Base-by-base conservation (phyloP, 179 eudicot species). In the Spinacia oleracea region DNA sequence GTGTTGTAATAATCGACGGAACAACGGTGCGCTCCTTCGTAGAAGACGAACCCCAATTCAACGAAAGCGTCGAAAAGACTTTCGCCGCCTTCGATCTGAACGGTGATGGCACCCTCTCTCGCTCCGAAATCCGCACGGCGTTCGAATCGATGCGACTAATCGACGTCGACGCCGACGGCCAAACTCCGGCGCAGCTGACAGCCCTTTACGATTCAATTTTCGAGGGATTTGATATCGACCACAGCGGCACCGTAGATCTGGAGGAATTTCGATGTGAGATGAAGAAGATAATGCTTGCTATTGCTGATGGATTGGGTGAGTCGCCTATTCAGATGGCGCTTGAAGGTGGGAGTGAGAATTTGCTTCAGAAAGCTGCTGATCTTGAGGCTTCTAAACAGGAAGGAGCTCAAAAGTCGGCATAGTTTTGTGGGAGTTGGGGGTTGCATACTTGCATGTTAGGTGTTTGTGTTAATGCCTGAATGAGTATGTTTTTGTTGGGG, bases 1-100 rank as follows among this genome's bases (percentile, higher is more conserved):
- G 93, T 51, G 90, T 92, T 7, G 91, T 92, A n/a, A 81, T 91
- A 60, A 89, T 92, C 15, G 97, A 92, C 87, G 97, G 97, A 5
- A 80, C 93, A 0, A 92, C 97, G 1, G 89, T 92, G 2, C 82
- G 85, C 9, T 82, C 85, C 48, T 92, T 92, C 88, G 95, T 92
- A 4, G 76, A 66, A 73, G 84, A 92, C 90, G 91, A 86, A n/a
- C 51, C 75, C 2, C 85, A 85, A 14, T 91, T 92, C 89, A 88
- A 83, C 53, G 84, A 82, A 63, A 82, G 86, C 85, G 51, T 86
- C 16, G 83, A 88, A 66, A 88, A 86, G 6, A 76, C 68, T 0
- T 92, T 92, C 83, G 66, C 84, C 1, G 50, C 75, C 2, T 82
- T 92, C 2, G 97, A 92, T 78, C 81, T 84, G 38, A 91, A 92